phyloP scores from a whole-genome alignment of 345 rosid genomes.

The Populus deltoides region DNA sequence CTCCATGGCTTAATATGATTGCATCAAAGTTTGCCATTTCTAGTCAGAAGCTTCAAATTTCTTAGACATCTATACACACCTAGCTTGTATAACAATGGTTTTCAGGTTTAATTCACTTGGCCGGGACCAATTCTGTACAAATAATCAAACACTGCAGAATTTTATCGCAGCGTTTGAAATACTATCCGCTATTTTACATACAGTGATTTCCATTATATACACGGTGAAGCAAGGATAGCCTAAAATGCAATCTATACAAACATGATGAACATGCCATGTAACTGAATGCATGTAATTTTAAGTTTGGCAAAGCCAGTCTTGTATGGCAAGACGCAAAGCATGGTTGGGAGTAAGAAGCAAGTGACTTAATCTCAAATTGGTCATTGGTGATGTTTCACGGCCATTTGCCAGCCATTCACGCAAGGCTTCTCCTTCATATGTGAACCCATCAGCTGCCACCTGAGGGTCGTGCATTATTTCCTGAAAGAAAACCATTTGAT shows the following conservation, averaged over 20 bases:
- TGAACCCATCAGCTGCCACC: constrained; percentile 76
- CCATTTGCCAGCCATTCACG: constrained; percentile 57
- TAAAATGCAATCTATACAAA: background rate
- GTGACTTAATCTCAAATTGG: constrained; percentile 53
- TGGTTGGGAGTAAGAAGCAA: constrained; percentile 66
- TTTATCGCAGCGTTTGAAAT: background rate
- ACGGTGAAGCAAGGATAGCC: background rate
- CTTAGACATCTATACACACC: background rate
- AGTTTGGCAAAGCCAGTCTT: constrained; percentile 70
- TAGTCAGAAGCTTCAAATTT: background rate
- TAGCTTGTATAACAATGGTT: background rate
- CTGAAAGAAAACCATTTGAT: constrained; percentile 31
- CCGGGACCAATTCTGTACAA: background rate
- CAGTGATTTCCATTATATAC: constrained; percentile 5
- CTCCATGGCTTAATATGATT: background rate
- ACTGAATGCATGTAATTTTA: constrained; percentile 18
- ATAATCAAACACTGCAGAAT: background rate
- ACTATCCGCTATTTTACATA: background rate
- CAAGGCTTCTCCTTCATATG: constrained; percentile 64
- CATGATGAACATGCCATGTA: background rate
- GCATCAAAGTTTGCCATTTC: background rate
- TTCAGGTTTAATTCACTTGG: background rate
- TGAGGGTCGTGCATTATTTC: constrained; percentile 82
- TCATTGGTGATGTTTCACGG: constrained; percentile 70
- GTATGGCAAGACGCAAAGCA: constrained; percentile 55